Evolutionary conservation across 179 eudicot species (phyloP), one percentile per base, ranked within the genome.

Genomic region (Silene noctiflora): DNA sequence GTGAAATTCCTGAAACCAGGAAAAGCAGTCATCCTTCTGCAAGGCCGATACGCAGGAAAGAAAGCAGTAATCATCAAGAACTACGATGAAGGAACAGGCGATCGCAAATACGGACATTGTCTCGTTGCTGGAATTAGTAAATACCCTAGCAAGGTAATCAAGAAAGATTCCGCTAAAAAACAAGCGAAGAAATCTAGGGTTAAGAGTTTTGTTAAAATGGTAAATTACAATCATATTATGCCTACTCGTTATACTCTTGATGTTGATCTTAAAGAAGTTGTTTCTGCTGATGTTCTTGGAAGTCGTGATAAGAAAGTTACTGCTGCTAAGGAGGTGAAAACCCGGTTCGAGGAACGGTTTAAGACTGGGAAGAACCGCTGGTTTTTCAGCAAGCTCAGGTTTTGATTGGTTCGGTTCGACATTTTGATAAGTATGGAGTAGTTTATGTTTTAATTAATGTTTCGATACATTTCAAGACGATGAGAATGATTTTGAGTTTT

Each of bases 371-470:
- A 81, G 68, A 81, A 81, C 20, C 56, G 84, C 35, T 81, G 84
- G 84, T 81, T 81, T 33, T 81, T 81, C 20, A 73, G 81, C 17
- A 81, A 81, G 71, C 81, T 81, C 78, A 81, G 84, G 81, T 81
- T 81, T 20, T 81, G 73, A 58, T 33, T 7, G 39, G 39, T 33
- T 33, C 7, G 39, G 39, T 33, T 33, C 39, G 39, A 33, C 7
- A 4, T 33, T 33, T 33, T 33, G 39, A 33, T 33, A 33, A 33
- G 39, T 33, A 33, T 33, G 39, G 39, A 4, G 6, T 33, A 33
- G 46, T 39, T 39, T 39, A 6, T 8, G 46, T 39, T 39, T 39
- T 39, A 39, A 39, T 39, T 39, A 39, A 39, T 39, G 46, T 39
- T 39, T 39, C 46, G 46, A 39, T 39, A 33, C 39, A 33, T 33